Percentiles rank a stretch among this genome's conserved stretches.
phyloP scores from a whole-genome alignment of 129 eudicot species.

The Heracleum sosnowskyi region DNA sequence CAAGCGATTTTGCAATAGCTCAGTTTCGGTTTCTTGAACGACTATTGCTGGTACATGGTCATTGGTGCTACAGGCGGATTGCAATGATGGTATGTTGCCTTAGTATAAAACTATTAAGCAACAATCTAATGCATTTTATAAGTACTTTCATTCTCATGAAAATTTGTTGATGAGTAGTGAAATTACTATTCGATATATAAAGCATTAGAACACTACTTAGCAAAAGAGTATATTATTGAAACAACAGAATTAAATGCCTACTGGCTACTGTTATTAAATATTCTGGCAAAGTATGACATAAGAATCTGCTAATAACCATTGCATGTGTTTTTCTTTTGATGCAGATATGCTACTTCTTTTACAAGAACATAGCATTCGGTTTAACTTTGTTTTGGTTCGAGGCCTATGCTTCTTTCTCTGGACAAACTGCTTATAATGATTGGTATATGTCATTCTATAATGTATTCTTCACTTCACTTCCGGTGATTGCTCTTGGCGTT shows the following conservation, averaged over 20 bases:
- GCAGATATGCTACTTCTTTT: constrained; percentile 97
- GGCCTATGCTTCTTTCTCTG: constrained; percentile 93
- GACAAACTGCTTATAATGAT: constrained; percentile 93
- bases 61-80: constrained; percentile 97
- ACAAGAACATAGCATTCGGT: constrained; percentile 89
- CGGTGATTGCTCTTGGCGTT: constrained; percentile 98
- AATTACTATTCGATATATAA: background rate
- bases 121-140: background rate
- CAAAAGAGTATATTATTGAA: background rate
- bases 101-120: background rate
- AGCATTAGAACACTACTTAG: background rate
- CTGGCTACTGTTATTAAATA: background rate
- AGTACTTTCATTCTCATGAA: background rate
- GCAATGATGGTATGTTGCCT: constrained; percentile 71
- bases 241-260: background rate
- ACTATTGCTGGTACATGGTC: constrained; percentile 90
- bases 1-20: constrained; percentile 92
- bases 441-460: constrained; percentile 97
- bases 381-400: constrained; percentile 97
- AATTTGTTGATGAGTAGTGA: background rate
- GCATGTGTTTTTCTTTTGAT: background rate
- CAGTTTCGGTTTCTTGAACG: constrained; percentile 92
- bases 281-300: background rate
- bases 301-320: constrained; percentile 3
- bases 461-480: constrained; percentile 98